Evolutionary conservation across 2,329 filamentous ascomycete genomes (phyloP).

Genomic region (Fusarium temperatum): DNA sequence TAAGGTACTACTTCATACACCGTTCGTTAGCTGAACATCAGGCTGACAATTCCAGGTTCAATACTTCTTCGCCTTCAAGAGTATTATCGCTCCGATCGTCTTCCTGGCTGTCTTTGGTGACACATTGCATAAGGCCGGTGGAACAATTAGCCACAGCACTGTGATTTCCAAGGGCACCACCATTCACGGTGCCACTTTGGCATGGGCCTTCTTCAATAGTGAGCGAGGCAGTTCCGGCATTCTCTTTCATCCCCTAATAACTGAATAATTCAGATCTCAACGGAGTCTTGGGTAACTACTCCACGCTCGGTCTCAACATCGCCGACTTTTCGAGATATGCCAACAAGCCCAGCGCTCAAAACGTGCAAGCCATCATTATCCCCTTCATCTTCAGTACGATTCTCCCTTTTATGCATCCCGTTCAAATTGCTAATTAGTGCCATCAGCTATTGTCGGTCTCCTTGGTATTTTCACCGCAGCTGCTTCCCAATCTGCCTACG

Average conservation of each 20-base stretch:
- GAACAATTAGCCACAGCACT: neutral
- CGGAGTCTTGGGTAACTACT: slow-evolving; percentile 7
- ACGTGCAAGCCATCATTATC: slow-evolving; percentile 1
- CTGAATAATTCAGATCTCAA: neutral
- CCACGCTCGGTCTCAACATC: slow-evolving; percentile 2
- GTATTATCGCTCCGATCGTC: neutral
- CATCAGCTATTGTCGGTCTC: neutral
- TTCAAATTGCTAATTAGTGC: neutral
- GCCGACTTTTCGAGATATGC: slow-evolving; percentile 10
- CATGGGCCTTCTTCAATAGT: slow-evolving; percentile 1
- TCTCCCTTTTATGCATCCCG: neutral
- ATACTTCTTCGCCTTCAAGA: slow-evolving; percentile 6
- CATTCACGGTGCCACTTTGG: neutral
- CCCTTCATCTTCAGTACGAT: neutral
- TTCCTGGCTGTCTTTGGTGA: slow-evolving; percentile 3
- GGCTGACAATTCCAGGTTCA: neutral
- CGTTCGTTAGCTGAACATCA: fast-evolving
- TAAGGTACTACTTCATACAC: neutral
- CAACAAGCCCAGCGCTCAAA: slow-evolving; percentile 6
- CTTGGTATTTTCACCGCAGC: slow-evolving; percentile 5
- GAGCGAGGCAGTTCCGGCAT: neutral
- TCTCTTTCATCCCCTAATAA: neutral
- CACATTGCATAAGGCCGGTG: neutral
- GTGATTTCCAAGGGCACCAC: neutral
- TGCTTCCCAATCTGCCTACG: neutral